These are phyloP conservation scores for Ganoderma lingzhi DNA, from an alignment of 1,284 basidiomycete species.

Conservation along the genomic window DNA sequence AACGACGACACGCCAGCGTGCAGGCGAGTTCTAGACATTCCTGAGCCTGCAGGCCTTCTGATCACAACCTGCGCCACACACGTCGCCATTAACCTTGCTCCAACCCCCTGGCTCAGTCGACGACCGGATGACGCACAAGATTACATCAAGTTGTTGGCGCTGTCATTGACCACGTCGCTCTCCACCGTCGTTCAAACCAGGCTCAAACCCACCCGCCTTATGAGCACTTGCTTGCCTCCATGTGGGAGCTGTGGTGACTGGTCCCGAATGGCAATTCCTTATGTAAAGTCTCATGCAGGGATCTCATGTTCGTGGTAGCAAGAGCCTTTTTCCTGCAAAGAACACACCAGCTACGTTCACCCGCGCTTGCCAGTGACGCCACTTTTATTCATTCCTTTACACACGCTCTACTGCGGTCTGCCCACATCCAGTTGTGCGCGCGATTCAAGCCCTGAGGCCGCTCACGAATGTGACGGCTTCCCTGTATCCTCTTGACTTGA, in stretches of 20 bases:
- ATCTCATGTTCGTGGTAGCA: neutral
- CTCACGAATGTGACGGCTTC: slow-evolving; percentile 15
- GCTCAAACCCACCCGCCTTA: neutral
- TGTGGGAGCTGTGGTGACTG: neutral
- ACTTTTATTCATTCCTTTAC: slow-evolving; percentile 13
- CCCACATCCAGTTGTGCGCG: slow-evolving; percentile 8
- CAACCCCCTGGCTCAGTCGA: neutral
- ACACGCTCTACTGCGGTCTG: slow-evolving; percentile 17
- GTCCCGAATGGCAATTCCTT: neutral
- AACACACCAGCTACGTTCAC: neutral
- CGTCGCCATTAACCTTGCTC: neutral
- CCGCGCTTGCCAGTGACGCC: neutral
- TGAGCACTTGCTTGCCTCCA: neutral
- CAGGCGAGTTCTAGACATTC: neutral
- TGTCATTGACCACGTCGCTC: neutral
- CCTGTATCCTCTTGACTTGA: neutral
- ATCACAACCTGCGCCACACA: neutral
- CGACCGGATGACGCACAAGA: slow-evolving; percentile 16
- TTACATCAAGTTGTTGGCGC: slow-evolving; percentile 7
- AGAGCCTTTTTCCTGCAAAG: neutral
- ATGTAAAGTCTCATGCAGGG: too few relatives aligned
- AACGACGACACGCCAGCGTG: neutral
- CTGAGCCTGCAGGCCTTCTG: neutral
- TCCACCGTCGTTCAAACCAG: neutral
- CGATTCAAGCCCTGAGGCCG: slow-evolving; percentile 8